A percentile compares a stretch with the other conserved stretches of the same genome.
phyloP scores from a whole-genome alignment of 2,329 filamentous ascomycete species.

The Diaporthe batatas region DNA sequence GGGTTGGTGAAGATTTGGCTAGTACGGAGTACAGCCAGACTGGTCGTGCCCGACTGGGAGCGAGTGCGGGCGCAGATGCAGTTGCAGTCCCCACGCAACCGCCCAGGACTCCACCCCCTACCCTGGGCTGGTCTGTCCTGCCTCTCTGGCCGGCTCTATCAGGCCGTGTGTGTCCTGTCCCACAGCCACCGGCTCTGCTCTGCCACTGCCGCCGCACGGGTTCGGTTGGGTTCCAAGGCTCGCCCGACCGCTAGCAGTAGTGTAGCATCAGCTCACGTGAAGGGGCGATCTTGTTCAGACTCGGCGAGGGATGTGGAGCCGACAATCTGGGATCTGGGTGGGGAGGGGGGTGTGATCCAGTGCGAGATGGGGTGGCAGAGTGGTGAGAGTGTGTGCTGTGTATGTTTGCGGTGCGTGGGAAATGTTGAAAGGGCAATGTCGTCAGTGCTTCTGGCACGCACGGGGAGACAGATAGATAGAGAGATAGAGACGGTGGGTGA shows the following conservation, averaged over 20 bases:
- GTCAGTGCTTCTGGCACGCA: conserved; percentile 28
- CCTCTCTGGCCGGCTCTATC: conserved; percentile 26
- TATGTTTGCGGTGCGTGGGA: conserved; percentile 17
- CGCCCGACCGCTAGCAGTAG: conserved; percentile 33
- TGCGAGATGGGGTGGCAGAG: not conserved
- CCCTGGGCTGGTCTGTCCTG: conserved; percentile 34
- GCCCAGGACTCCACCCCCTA: conserved; percentile 35
- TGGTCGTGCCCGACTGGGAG: conserved; percentile 28
- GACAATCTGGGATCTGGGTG: conserved; percentile 27
- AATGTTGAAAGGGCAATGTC: conserved; percentile 31
- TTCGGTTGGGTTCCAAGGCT: conserved; percentile 38
- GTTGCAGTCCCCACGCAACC: conserved; percentile 36
- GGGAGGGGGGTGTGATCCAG: conserved; percentile 11
- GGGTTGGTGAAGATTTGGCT: conserved; percentile 35
- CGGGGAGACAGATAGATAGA: not conserved
- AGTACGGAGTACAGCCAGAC: not conserved
- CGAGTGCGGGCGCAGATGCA: conserved; percentile 19
- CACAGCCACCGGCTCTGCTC: conserved; percentile 30
- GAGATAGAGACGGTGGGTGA: not conserved
- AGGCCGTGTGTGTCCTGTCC: conserved; percentile 28
- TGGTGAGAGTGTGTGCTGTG: not conserved
- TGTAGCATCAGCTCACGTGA: conserved; percentile 30
- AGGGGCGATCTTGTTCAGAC: conserved; percentile 33
- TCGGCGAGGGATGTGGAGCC: conserved; percentile 26
- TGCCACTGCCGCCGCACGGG: conserved; percentile 19